Percentiles rank a stretch among this genome's conserved stretches.
phyloP scores from a whole-genome alignment of 2,329 filamentous ascomycete genomes.

The Alternaria sp. region DNA sequence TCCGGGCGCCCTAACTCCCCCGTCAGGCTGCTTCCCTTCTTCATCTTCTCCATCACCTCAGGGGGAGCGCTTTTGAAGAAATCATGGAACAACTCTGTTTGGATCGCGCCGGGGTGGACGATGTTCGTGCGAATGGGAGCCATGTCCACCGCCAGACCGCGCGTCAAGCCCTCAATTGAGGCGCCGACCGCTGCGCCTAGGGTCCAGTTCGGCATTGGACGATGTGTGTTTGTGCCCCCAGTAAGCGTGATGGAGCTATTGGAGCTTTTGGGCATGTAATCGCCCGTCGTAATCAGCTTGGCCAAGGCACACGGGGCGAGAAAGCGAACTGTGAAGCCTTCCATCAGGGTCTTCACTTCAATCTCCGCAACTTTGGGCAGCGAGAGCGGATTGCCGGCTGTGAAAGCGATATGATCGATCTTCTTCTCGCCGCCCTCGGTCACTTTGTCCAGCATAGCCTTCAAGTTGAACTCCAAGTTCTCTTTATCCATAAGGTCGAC shows the following conservation, averaged over 20 bases:
- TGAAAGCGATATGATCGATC: conserved; percentile 42
- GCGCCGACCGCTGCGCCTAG: conserved; percentile 32
- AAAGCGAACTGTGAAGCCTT: conserved; percentile 42
- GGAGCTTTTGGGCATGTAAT: conserved; percentile 40
- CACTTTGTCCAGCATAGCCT: conserved; percentile 32
- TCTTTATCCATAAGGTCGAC: conserved; percentile 35
- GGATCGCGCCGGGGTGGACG: conserved; percentile 50
- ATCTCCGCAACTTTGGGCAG: conserved; percentile 35
- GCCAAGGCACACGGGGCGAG: conserved; percentile 47
- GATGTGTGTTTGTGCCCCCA: conserved; percentile 43
- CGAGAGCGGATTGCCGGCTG: conserved; percentile 31
- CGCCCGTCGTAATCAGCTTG: conserved; percentile 45
- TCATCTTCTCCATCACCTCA: conserved; percentile 21
- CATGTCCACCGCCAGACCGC: conserved; percentile 51
- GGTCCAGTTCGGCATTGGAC: conserved; percentile 45
- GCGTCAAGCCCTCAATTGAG: conserved; percentile 41
- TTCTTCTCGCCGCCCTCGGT: conserved; percentile 35
- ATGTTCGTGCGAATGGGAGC: conserved; percentile 52
- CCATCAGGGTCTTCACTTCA: conserved; percentile 27
- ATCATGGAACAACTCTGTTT: conserved; percentile 49
- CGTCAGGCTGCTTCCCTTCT: conserved; percentile 27
- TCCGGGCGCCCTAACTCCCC: conserved; percentile 31
- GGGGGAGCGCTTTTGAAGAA: conserved; percentile 21
- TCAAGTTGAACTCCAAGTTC: conserved; percentile 38
- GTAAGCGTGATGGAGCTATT: conserved; percentile 51